Evolutionary conservation across 2,329 filamentous ascomycete genomes (phyloP).

Genomic region (Harringtonia lauricola): DNA sequence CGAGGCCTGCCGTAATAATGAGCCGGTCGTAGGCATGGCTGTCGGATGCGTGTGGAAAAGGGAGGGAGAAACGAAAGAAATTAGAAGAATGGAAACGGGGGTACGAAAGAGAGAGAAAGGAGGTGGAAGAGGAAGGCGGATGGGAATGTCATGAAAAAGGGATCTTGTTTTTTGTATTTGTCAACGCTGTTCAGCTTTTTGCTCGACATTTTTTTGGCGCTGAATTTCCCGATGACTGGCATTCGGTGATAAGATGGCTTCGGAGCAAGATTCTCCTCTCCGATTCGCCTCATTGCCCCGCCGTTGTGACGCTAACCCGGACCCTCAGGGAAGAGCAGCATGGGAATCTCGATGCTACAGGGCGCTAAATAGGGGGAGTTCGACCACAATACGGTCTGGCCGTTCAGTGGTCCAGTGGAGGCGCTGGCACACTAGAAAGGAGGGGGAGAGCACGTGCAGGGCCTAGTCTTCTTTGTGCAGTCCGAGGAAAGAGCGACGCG

Average conservation of each 20-base stretch:
- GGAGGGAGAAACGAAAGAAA: background rate
- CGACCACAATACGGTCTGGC: too few relatives aligned
- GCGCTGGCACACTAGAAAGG: too few relatives aligned
- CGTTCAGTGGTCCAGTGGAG: too few relatives aligned
- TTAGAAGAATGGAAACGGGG: background rate
- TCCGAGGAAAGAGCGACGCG: too few relatives aligned
- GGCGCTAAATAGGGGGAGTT: too few relatives aligned
- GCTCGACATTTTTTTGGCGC: background rate
- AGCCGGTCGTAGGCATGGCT: constrained; percentile 8
- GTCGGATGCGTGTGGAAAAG: background rate
- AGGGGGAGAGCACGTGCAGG: too few relatives aligned
- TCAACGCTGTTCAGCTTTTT: background rate
- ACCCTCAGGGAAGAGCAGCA: too few relatives aligned
- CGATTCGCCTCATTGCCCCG: constrained; percentile 6
- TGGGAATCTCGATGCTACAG: too few relatives aligned
- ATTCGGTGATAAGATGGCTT: constrained; percentile 10
- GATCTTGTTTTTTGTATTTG: background rate
- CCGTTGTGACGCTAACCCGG: background rate
- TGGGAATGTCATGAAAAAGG: background rate
- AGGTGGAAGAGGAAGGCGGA: background rate
- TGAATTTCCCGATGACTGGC: constrained; percentile 1
- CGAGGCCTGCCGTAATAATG: constrained; percentile 53
- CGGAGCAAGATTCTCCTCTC: constrained; percentile 5
- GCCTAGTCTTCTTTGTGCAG: too few relatives aligned
- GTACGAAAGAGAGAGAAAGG: too few relatives aligned